Percentiles rank a stretch among this genome's conserved stretches.
These are phyloP conservation scores for Trichoderma arundinaceum DNA, from an alignment of 2,329 filamentous ascomycete genomes.

Conservation along the genomic window DNA sequence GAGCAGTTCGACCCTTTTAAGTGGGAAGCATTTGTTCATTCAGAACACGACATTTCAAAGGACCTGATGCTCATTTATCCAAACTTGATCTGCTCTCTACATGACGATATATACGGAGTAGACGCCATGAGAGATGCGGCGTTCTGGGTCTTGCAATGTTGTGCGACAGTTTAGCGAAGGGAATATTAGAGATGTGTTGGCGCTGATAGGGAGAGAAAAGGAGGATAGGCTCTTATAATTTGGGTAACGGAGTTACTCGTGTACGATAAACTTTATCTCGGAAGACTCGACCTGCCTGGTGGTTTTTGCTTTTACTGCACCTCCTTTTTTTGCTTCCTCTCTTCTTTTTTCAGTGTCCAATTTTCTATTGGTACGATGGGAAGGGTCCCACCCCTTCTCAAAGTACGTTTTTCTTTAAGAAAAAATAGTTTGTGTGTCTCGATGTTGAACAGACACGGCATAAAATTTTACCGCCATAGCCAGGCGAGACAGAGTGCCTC, in stretches of 20 bases:
- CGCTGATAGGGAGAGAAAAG: conserved; percentile 31
- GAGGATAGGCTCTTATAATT: conserved; percentile 39
- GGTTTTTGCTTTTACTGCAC: conserved; percentile 17
- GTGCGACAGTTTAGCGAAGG: conserved; percentile 31
- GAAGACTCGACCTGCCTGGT: conserved; percentile 34
- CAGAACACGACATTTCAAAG: background rate
- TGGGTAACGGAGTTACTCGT: conserved; percentile 44
- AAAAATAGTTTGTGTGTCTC: background rate
- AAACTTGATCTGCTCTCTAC: conserved; percentile 21
- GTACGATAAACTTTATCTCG: conserved; percentile 42
- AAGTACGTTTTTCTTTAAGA: background rate
- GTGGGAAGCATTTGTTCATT: conserved; percentile 12
- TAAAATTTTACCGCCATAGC: background rate
- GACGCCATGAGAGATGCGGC: conserved; percentile 25
- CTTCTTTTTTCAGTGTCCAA: conserved; percentile 17
- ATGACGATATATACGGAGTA: conserved; percentile 25
- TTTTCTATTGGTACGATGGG: background rate
- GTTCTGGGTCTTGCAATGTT: conserved; percentile 32
- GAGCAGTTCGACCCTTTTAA: conserved; percentile 21
- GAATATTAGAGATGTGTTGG: conserved; percentile 31
- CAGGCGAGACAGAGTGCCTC: background rate
- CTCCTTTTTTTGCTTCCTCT: conserved; percentile 23
- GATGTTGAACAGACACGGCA: background rate
- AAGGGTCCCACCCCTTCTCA: too few relatives aligned
- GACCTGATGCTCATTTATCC: conserved; percentile 13